phyloP scores from a whole-genome alignment of 495 filamentous ascomycete genomes.

The Annulohypoxylon stygium region DNA sequence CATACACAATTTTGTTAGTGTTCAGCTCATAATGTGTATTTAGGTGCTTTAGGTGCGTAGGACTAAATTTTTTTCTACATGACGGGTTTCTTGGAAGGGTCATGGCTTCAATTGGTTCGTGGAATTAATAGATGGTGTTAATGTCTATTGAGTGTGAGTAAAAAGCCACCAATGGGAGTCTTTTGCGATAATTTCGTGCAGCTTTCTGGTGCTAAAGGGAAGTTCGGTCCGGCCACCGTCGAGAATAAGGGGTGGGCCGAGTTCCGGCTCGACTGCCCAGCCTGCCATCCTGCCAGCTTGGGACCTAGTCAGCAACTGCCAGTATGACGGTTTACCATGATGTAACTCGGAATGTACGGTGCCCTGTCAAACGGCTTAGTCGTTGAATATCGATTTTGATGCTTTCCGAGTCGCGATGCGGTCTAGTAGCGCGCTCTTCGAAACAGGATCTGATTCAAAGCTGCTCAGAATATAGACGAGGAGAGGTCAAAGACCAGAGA shows the following conservation, averaged over 20 bases:
- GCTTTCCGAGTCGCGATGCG: slow-evolving; percentile 19
- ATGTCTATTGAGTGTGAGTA: slow-evolving; percentile 6
- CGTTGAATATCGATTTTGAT: slow-evolving; percentile 10
- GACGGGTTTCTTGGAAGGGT: slow-evolving; percentile 7
- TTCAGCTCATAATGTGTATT: slow-evolving; percentile 7
- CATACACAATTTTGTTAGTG: neutral
- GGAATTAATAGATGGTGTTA: slow-evolving; percentile 31
- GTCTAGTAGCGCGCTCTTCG: neutral
- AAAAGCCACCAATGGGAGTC: slow-evolving; percentile 42
- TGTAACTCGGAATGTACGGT: slow-evolving; percentile 14
- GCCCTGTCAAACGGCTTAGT: slow-evolving; percentile 8
- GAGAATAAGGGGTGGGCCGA: slow-evolving; percentile 31
- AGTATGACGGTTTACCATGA: slow-evolving; percentile 5
- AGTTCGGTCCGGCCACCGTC: slow-evolving; percentile 45
- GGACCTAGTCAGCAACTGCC: slow-evolving; percentile 20
- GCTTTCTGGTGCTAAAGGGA: slow-evolving; percentile 40
- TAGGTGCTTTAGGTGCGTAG: slow-evolving; percentile 13
- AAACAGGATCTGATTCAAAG: slow-evolving; percentile 3
- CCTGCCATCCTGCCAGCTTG: slow-evolving; percentile 25
- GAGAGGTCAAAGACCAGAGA: neutral
- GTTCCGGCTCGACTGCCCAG: slow-evolving; percentile 42
- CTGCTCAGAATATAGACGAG: neutral
- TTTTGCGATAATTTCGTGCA: slow-evolving; percentile 44
- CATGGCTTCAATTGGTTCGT: slow-evolving; percentile 39
- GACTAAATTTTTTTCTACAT: slow-evolving; percentile 25